These are phyloP conservation scores for Mrakiaceae sp. DNA, from an alignment of 1,284 basidiomycete genomes.

Conservation along the genomic window DNA sequence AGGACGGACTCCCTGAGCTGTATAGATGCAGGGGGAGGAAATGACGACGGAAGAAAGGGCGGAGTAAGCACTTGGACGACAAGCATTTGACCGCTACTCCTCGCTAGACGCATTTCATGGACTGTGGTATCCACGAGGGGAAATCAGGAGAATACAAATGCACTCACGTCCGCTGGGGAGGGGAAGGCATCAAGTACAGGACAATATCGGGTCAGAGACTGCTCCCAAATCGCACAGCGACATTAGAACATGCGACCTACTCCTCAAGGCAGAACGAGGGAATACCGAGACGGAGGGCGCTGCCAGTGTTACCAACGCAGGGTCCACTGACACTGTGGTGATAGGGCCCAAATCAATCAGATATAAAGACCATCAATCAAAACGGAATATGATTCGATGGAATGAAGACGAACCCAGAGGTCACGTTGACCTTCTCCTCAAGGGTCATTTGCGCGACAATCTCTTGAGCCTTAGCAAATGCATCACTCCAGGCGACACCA, in stretches of 20 bases:
- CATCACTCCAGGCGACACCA: conserved; percentile 17
- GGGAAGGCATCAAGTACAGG: no score
- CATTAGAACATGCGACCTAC: background rate
- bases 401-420: background rate
- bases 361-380: background rate
- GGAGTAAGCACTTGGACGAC: no score
- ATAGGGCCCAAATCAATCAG: background rate
- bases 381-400: background rate
- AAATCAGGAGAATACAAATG: no score
- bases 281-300: conserved; percentile 34
- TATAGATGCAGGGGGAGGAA: no score
- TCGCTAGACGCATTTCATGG: no score
- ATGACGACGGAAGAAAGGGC: no score
- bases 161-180: conserved; percentile 25
- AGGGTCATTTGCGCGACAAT: conserved; percentile 37
- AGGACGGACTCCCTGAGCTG: background rate
- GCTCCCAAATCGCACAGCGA: no score
- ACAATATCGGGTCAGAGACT: no score
- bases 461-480: conserved; percentile 30
- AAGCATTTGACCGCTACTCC: no score
- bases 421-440: conserved; percentile 33
- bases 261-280: conserved; percentile 56
- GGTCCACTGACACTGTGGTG: background rate
- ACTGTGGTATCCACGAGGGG: no score
- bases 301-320: conserved; percentile 41